phyloP scores from a whole-genome alignment of 2,329 filamentous ascomycete species.

The Phyllachora maydis region DNA sequence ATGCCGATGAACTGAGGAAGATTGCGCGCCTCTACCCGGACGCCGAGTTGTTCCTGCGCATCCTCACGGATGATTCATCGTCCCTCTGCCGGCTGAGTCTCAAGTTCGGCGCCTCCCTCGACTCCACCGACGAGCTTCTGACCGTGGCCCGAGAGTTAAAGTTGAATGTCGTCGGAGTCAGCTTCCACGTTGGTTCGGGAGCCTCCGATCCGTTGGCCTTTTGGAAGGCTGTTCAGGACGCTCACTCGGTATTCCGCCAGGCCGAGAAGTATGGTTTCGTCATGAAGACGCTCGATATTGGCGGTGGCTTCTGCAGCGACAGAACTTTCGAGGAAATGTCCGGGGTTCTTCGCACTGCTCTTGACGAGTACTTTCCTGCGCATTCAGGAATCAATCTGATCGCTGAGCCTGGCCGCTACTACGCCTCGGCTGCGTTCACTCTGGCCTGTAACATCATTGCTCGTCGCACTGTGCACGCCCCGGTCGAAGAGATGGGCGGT shows the following conservation, averaged over 20 bases:
- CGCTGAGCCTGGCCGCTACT: conserved; percentile 91
- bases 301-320: conserved; percentile 79
- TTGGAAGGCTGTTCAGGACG: conserved; percentile 76
- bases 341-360: conserved; percentile 51
- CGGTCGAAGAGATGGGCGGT: not conserved
- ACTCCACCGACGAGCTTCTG: conserved; percentile 58
- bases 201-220: conserved; percentile 88
- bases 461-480: conserved; percentile 67
- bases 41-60: conserved; percentile 83
- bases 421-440: conserved; percentile 82
- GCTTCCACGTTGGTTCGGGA: conserved; percentile 94
- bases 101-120: conserved; percentile 89
- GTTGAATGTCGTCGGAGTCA: conserved; percentile 85
- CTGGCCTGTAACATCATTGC: conserved; percentile 93
- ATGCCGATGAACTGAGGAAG: conserved; percentile 94
- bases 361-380: conserved; percentile 77
- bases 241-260: conserved; percentile 74
- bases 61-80: conserved; percentile 87
- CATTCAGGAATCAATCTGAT: conserved; percentile 58
- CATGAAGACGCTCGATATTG: conserved; percentile 79
- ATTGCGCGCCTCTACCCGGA: conserved; percentile 79
- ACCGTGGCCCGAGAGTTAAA: conserved; percentile 60
- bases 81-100: conserved; percentile 88
- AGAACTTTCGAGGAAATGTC: conserved; percentile 77
- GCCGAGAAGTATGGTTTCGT: conserved; percentile 56